phyloP scores from a whole-genome alignment of 2,329 filamentous ascomycete species.

The Amylocarpus encephaloides region DNA sequence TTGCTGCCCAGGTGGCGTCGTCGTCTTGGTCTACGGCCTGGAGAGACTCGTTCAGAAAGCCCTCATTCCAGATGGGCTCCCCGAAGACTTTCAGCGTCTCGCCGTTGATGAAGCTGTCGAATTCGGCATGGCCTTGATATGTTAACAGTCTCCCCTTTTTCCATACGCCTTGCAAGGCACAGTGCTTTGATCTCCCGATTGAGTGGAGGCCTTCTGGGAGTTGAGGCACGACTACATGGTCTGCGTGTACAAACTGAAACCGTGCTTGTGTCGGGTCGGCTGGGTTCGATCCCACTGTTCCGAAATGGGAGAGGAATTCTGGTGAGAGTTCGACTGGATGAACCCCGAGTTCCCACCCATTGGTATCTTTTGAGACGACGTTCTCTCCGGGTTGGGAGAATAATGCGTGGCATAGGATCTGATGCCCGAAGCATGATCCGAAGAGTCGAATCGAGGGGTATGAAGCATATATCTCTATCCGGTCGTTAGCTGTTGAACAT shows the following conservation, averaged over 20 bases:
- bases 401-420: constrained; percentile 36
- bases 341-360: constrained; percentile 31
- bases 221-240: constrained; percentile 24
- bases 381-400: constrained; percentile 19
- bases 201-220: constrained; percentile 14
- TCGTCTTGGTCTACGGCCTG: constrained; percentile 22
- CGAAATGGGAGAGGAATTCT: constrained; percentile 19
- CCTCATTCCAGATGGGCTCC: constrained; percentile 18
- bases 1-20: constrained; percentile 29
- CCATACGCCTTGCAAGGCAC: constrained; percentile 36
- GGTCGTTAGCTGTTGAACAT: neutral
- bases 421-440: constrained; percentile 40
- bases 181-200: constrained; percentile 29
- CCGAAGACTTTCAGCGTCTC: constrained; percentile 35
- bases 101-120: constrained; percentile 36
- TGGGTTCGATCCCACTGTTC: constrained; percentile 9
- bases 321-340: constrained; percentile 25
- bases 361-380: constrained; percentile 18
- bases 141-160: constrained; percentile 35
- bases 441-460: constrained; percentile 34
- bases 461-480: constrained; percentile 25
- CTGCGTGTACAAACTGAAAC: constrained; percentile 36
- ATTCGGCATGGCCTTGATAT: constrained; percentile 39
- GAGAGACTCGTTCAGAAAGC: constrained; percentile 22
- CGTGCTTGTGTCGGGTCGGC: constrained; percentile 12